Base-by-base conservation (phyloP, 495 filamentous ascomycete species). In the Penicillium lagena region DNA sequence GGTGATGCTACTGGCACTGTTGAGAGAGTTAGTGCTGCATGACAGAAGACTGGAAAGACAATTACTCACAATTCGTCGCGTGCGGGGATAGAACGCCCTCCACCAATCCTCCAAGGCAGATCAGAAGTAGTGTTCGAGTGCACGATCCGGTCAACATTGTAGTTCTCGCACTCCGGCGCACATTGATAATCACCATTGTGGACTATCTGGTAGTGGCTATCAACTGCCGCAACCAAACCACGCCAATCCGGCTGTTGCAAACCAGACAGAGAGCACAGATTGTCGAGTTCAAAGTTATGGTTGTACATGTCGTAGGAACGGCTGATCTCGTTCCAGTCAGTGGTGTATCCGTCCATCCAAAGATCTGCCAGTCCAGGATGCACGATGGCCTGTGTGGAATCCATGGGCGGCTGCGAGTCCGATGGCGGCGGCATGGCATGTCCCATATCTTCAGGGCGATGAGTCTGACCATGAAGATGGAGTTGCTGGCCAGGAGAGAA, bases 151-250 rank as follows among this genome's bases (percentile, higher is more conserved):
- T 58, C 40, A 34, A 72, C 37, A 15, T 70, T 67, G 4, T 42
- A 42, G 38, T 64, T 50, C 42, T 71, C 71, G 38, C 68, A 72
- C 7, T 27, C 27, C 1, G 52, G 9, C 0, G 52, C 38, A 46
- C 68, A 71, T 0, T 64, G 47, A 42, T 48, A 63, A 9, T 50
- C 48, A 6, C 62, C 70, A 34, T 64, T 45, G 47, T 72, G 69
- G 17, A 66, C 29, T 7, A 68, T 50, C 27, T 69, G 60, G 40
- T 69, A 72, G 44, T 75, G 69, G 42, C 64, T 70, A 44, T 75
- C 69, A 9, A 75, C 58, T n/a, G 69, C 70, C 12, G 71, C 69
- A 2, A 75, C 70, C 9, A 75, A 31, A 0, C 67, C 67, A 31
- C 66, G 65, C 65, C 67, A 75, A 35, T 72, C 65, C 7, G 67